Evolutionary conservation across 1,284 basidiomycete genomes (phyloP), one percentile per base, ranked within the genome.

Genomic region (Apiotrichum gracile): DNA sequence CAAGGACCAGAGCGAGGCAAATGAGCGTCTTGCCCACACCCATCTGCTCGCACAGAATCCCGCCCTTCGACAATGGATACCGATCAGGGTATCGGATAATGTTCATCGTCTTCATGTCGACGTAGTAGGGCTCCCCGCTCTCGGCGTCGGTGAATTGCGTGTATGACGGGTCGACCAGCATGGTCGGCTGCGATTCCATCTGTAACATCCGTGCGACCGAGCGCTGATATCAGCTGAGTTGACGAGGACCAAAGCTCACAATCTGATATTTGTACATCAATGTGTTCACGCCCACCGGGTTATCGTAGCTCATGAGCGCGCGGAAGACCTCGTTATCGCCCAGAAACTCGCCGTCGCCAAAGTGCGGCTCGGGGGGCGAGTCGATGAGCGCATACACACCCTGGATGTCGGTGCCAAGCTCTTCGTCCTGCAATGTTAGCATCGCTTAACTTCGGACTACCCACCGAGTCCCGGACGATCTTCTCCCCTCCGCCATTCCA

Each of bases 1-100:
- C 59, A 9, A 73, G 51, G 35, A 78, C 66, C 17, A 77, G 65
- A 0, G 75, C 62, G 19, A 78, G 64, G 27, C 65, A 69, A 52
- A 76, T 77, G 29, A 75, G 57, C 0, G 75, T 76, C 59, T 78
- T 78, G 35, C 76, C 76, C 0, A 59, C 57, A 16, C 76, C 76
- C 76, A 78, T 78, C 37, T 77, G 75, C 44, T 78, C 76, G 52
- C 75, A 73, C 60, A 74, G 51, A 14, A 74, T 70, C 3, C 72
- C 72, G 5, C 72, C 72, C 31, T 61, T 53, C 4, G 69, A 65
- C 7, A 73, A 56, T 16, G 69, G 62, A 51, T 67, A 70, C 47
- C 65, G 61, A 1, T 55, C 61, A 0, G 70, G 66, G 46, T 65
- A 45, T 10, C 61, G 52, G 21, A 65, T 61, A 14, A 73, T 61